Evolutionary conservation across 2,329 filamentous ascomycete species (phyloP).

Genomic region (Stemphylium vesicarium): DNA sequence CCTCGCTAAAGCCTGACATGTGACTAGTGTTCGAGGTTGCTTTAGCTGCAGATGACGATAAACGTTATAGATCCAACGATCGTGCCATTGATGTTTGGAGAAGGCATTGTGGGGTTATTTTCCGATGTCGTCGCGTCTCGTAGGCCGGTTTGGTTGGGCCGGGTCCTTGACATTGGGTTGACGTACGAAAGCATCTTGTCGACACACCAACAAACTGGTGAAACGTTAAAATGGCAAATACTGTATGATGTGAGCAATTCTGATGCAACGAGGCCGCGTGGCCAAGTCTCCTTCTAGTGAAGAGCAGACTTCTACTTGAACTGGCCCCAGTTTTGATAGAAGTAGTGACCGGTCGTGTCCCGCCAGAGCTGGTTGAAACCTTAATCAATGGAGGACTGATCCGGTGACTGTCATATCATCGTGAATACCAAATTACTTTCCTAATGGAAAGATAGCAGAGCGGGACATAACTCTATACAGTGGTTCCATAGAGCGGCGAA

Average conservation of each 20-base stretch:
- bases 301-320: not conserved
- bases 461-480: not conserved
- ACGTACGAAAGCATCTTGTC: too few relatives aligned
- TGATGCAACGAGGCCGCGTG: not conserved
- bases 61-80: constrained; percentile 1
- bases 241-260: too few relatives aligned
- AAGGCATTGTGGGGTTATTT: not conserved
- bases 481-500: not conserved
- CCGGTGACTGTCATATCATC: not conserved
- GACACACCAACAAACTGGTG: not conserved
- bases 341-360: not conserved
- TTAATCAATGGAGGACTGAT: not conserved
- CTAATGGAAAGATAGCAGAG: not conserved
- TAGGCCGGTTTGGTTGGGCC: too few relatives aligned
- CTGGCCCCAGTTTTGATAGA: not conserved
- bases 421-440: not conserved
- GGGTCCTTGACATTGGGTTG: too few relatives aligned
- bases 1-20: not conserved
- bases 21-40: not conserved
- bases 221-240: not conserved
- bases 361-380: not conserved
- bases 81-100: not conserved
- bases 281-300: not conserved
- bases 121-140: not conserved
- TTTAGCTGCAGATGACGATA: not conserved